phyloP scores from a whole-genome alignment of 176 grass and related monocot genomes.

The Oryza meyeriana region DNA sequence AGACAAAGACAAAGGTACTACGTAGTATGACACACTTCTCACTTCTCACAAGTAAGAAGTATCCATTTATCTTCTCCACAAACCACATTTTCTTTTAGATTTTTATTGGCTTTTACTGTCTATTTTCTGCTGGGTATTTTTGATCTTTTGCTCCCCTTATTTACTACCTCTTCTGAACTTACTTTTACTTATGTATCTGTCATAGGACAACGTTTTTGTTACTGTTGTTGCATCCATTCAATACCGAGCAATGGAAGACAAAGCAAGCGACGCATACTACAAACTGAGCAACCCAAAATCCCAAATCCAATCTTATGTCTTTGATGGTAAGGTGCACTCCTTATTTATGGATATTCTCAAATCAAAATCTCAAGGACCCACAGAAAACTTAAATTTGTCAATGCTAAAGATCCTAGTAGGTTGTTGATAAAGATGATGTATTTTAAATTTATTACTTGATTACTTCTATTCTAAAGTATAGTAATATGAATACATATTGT shows the following conservation, averaged over 20 bases:
- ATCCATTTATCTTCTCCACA: neutral
- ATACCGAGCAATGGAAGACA: constrained; percentile 56
- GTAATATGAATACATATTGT: neutral
- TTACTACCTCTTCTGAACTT: neutral
- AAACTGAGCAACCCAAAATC: constrained; percentile 54
- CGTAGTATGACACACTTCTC: constrained; percentile 18
- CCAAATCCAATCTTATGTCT: constrained; percentile 73
- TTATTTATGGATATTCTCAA: neutral
- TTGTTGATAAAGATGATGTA: constrained; percentile 7
- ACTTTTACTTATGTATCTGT: neutral
- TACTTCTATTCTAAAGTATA: neutral
- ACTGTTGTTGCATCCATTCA: constrained; percentile 72
- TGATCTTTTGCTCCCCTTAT: no score
- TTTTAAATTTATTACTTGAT: neutral
- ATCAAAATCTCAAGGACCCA: neutral
- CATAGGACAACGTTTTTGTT: constrained; percentile 67
- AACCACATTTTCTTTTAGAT: neutral
- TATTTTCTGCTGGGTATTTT: no score
- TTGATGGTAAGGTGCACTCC: constrained; percentile 47
- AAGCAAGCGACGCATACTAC: constrained; percentile 61
- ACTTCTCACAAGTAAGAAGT: constrained; percentile 4
- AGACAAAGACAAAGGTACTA: constrained; percentile 57
- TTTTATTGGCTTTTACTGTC: neutral
- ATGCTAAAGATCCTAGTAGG: neutral
- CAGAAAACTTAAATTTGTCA: neutral